These are phyloP conservation scores for Penicillium sp. DNA, from an alignment of 2,329 filamentous ascomycete species.

Conservation along the genomic window DNA sequence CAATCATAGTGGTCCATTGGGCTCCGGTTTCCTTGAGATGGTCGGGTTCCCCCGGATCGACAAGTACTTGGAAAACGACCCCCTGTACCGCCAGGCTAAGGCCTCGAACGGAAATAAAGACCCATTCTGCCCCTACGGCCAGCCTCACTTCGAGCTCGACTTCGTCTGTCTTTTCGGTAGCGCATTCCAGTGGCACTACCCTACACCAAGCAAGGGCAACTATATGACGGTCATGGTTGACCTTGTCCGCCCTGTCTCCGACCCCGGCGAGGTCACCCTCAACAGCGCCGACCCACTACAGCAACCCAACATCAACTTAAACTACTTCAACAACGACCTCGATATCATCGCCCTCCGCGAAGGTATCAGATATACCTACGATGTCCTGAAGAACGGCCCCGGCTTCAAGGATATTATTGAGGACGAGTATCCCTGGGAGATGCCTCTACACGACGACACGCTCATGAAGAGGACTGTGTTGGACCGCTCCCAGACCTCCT, in stretches of 20 bases:
- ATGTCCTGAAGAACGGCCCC: constrained; percentile 58
- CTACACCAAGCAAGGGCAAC: constrained; percentile 45
- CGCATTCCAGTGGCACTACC: constrained; percentile 54
- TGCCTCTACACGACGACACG: constrained; percentile 57
- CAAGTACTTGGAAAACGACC: constrained; percentile 49
- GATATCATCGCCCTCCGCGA: constrained; percentile 60
- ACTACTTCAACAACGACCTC: constrained; percentile 50
- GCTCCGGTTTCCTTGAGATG: constrained; percentile 50
- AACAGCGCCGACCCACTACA: constrained; percentile 40
- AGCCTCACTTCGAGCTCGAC: constrained; percentile 63
- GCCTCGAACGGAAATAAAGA: constrained; percentile 46
- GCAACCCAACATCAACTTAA: constrained; percentile 46
- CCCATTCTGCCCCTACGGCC: constrained; percentile 57
- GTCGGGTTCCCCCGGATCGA: constrained; percentile 62
- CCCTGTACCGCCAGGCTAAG: constrained; percentile 50
- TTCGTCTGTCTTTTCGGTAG: constrained; percentile 60
- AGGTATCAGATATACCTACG: constrained; percentile 55
- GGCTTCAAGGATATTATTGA: constrained; percentile 51
- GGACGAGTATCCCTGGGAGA: constrained; percentile 58
- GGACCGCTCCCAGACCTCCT: constrained; percentile 57
- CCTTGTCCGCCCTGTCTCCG: constrained; percentile 51
- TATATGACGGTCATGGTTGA: constrained; percentile 60
- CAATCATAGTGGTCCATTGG: constrained; percentile 43
- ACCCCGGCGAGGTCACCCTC: constrained; percentile 40
- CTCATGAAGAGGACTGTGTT: constrained; percentile 58